A percentile compares a stretch with the other conserved stretches of the same genome.
Conservation (phyloP, 2,329 filamentous ascomycete genomes). For the Didymella exigua region DNA sequence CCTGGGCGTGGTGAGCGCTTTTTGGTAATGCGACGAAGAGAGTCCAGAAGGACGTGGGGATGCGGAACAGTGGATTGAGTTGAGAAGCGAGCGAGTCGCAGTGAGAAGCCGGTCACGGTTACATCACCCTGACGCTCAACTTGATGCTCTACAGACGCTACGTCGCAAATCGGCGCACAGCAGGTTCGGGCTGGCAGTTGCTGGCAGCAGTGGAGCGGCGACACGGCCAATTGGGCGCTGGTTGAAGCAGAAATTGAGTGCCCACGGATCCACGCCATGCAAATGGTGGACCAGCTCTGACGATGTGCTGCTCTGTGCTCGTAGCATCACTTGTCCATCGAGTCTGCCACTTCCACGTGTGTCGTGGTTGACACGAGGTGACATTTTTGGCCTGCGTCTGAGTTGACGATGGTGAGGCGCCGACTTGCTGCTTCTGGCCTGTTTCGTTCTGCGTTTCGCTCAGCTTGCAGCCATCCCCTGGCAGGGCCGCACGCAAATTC, state of each 20-base stretch:
- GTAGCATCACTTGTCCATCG: slow-evolving; percentile 4
- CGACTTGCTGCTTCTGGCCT: slow-evolving; percentile 18
- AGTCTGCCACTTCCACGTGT: slow-evolving; percentile 24
- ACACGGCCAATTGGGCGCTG: slow-evolving; percentile 22
- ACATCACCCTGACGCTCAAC: slow-evolving; percentile 30
- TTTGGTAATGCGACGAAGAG: slow-evolving; percentile 26
- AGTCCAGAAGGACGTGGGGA: slow-evolving; percentile 31
- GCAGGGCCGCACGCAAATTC: slow-evolving; percentile 17
- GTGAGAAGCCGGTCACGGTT: slow-evolving; percentile 17
- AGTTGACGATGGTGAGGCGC: slow-evolving; percentile 23
- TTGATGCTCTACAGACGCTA: slow-evolving; percentile 21
- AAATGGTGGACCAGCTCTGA: slow-evolving; percentile 10
- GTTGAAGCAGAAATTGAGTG: slow-evolving; percentile 23
- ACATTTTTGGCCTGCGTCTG: slow-evolving; percentile 7
- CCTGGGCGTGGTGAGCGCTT: slow-evolving; percentile 32
- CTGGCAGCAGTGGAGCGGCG: slow-evolving; percentile 26
- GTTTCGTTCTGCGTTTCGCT: slow-evolving; percentile 29
- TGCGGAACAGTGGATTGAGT: slow-evolving; percentile 21
- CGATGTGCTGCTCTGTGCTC: slow-evolving; percentile 4
- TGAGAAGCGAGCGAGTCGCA: slow-evolving; percentile 21
- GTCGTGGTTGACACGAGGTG: slow-evolving; percentile 1
- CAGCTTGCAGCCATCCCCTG: slow-evolving; percentile 28
- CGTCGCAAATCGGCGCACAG: slow-evolving; percentile 27
- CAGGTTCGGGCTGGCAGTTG: slow-evolving; percentile 30
- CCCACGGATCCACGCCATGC: slow-evolving; percentile 16